phyloP scores from a whole-genome alignment of 352 stramenopile species.

The Albugo candida region DNA sequence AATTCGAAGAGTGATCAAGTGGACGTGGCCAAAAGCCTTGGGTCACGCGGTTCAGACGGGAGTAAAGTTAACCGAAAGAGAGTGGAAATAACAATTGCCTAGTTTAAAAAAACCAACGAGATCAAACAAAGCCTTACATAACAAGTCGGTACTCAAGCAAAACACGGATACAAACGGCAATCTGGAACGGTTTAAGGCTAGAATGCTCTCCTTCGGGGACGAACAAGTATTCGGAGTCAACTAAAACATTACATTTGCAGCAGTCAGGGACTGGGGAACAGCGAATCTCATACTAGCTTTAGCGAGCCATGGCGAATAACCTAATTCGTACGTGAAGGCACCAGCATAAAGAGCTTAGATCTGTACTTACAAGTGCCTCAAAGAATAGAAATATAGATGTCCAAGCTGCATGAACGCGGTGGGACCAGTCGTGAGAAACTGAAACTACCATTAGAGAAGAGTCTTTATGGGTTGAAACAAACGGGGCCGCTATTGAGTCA shows the following conservation, averaged over 20 bases:
- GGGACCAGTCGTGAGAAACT: no score
- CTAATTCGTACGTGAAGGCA: not conserved
- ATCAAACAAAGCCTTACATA: not conserved
- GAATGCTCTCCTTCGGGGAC: not conserved
- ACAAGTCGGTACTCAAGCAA: not conserved
- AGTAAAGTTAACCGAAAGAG: no score
- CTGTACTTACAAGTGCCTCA: not conserved
- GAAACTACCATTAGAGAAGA: no score
- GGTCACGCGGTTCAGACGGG: no score
- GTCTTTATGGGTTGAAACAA: slow-evolving; percentile 17
- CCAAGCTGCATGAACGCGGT: no score
- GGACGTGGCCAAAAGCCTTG: no score
- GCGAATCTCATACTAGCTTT: not conserved
- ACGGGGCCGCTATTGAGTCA: slow-evolving; percentile 9
- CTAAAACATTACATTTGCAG: not conserved
- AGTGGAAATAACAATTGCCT: no score
- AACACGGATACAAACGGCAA: not conserved
- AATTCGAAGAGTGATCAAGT: no score
- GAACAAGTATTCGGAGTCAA: not conserved
- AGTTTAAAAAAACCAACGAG: not conserved
- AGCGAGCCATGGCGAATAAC: not conserved
- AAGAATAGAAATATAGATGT: not conserved
- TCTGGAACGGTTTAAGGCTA: not conserved
- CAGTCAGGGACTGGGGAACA: slow-evolving; percentile 5
- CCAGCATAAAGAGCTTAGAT: not conserved